A percentile compares a stretch with the other conserved stretches of the same genome.
phyloP scores from a whole-genome alignment of 768 basidiomycete genomes.

The Mrakia frigida region DNA sequence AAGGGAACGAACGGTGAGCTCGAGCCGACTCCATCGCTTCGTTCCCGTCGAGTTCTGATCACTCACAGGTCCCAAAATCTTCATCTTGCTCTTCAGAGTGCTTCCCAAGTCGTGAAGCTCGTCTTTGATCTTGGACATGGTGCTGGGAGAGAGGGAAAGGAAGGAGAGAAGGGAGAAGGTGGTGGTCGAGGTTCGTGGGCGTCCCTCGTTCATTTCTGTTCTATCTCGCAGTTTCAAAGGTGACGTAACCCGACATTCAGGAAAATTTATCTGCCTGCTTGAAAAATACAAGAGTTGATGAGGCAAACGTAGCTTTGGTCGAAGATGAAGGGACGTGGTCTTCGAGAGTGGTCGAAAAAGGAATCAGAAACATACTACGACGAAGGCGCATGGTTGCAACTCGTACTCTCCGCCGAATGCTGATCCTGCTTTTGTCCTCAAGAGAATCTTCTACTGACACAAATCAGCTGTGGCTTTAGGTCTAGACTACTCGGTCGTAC shows the following conservation, averaged over 20 bases:
- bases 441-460: no score
- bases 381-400: background rate
- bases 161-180: background rate
- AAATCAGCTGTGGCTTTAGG: no score
- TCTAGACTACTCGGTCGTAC: no score
- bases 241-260: background rate
- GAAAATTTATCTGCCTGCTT: background rate
- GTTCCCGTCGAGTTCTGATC: background rate
- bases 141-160: background rate
- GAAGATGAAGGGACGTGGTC: background rate
- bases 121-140: slow-evolving; percentile 26
- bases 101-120: slow-evolving; percentile 20
- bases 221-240: background rate
- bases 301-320: background rate
- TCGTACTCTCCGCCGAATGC: background rate
- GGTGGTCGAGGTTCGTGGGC: background rate
- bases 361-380: background rate
- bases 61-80: slow-evolving; percentile 24
- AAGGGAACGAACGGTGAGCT: background rate
- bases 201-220: background rate
- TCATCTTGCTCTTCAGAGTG: slow-evolving; percentile 22
- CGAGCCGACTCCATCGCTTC: background rate
- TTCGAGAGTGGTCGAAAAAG: no score
- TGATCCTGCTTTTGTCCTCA: background rate
- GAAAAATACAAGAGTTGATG: background rate